Evolutionary conservation across 305 asterid species (phyloP), one percentile per base, ranked within the genome.

Genomic region (Ajuga reptans): DNA sequence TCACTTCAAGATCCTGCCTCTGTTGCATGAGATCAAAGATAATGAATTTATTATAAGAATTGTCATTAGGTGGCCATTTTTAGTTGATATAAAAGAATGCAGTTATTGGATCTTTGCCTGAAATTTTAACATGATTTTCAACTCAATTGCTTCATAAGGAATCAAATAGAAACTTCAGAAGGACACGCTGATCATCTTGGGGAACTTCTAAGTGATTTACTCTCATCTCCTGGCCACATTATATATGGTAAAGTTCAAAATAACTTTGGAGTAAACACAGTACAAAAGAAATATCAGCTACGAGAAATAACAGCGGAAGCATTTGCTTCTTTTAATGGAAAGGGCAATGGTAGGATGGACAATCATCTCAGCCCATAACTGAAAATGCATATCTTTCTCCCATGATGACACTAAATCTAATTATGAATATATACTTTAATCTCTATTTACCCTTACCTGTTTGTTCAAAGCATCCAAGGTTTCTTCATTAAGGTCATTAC

Each of bases 401-500:
- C 34, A 24, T 37, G 63, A 47, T 27, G 60, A 67, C 55, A 64
- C 69, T 9, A 9, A 52, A 27, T 16, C 57, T 46, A 61, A 60
- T 27, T 46, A 36, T 11, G 2, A 36, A 11, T 59, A 41, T 59
- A 6, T 12, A 60, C 47, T 34, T 60, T 15, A 52, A n/a, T n/a
- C 41, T 24, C 49, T 46, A 56, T 72, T 73, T 55, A 60, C 52
- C 16, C 29, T 69, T 78, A 88, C 96, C 94, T 92, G 98, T 75
- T 92, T 92, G 84, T 92, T 92, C 72, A 92, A 81, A 64, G 95
- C 96, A 78, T 86, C 98, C 71, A 92, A 54, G n/a, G 98, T 92
- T 84, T 89, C 98, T 79, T 92, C 98, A 77, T 92, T 89, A 64
- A 92, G 96, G 72, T 92, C 98, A 81, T 89, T 92, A 75, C 98